Base-by-base conservation (phyloP, 768 basidiomycete species). In the Lentinula edodes region DNA sequence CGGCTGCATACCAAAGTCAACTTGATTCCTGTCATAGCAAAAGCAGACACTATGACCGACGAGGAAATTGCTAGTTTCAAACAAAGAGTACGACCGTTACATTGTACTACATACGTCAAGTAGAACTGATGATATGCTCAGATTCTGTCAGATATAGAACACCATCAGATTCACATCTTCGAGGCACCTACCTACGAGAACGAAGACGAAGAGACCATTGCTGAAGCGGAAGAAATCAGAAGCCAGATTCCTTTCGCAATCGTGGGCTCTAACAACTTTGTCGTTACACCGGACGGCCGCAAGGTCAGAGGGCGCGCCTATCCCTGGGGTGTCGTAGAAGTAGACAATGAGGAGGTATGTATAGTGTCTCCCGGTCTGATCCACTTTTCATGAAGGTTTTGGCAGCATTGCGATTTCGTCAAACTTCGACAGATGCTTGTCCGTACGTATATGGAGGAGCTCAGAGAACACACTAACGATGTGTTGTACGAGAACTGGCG, bases 391-490 rank as follows among this genome's bases (percentile, higher is more conserved):
- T 15, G 23, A 34, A 34, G 16, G 3, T 32, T 8, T 46, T 23
- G 10, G 36, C 38, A 59, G 16, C 97, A 99, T 72, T 99, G 97
- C 67, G 97, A 99, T 74, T 99, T 99, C 72, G 96, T 98, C 75
- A 98, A 98, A 77, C 90, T 99, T 63, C 90, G 97, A 57, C 97
- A 98, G 75, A 98, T 99, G 97, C 90, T 99, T 41, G 90, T 99
- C 67, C 85, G 97, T 61, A 98, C 96, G 9, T 97, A 98, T 74
- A 99, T 99, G 97, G 97, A 99, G 74, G 97, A 99, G 74, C 82
- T 99, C 66, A 82, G 96, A 70, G 97, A 98, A 77, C 92, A 95
- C 74, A 98, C 97, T 67, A 95, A 96, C 71, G 89, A 93, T 69
- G 86, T 90, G 41, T 83, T 99, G 61, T 99, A 99, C 73, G 97